These are phyloP conservation scores for Priceomyces fermenticarens DNA, from an alignment of 805 yeast species.

Conservation along the genomic window DNA sequence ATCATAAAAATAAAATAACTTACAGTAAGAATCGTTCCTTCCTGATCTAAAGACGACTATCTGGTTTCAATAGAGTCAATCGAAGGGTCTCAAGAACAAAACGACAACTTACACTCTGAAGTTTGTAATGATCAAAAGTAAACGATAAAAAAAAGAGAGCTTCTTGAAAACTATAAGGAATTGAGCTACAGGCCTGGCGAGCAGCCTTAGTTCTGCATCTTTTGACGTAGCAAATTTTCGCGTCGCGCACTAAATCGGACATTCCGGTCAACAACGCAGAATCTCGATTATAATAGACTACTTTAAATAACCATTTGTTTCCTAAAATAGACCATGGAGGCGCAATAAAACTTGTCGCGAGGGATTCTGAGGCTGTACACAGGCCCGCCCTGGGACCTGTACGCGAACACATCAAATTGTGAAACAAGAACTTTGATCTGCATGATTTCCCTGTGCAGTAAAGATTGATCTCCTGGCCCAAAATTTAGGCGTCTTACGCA, in stretches of 20 bases:
- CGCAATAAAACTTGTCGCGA: conserved; percentile 1
- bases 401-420: no score
- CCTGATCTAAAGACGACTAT: conserved; percentile 3
- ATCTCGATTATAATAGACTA: not conserved
- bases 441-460: no score
- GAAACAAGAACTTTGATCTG: no score
- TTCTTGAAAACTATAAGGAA: conserved; percentile 1
- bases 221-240: conserved; percentile 6
- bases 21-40: conserved; percentile 5
- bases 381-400: no score
- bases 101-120: conserved; percentile 6
- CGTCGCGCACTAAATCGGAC: conserved; percentile 2
- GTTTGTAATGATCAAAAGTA: not conserved
- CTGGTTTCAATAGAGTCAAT: conserved; percentile 1
- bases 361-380: no score
- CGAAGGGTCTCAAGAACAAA: conserved; percentile 4
- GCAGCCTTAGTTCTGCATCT: conserved; percentile 4
- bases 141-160: conserved; percentile 1
- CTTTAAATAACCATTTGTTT: not conserved
- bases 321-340: conserved; percentile 2
- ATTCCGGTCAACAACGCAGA: conserved; percentile 2
- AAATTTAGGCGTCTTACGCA: no score
- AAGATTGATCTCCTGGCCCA: no score
- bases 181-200: conserved; percentile 1
- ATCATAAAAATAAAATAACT: not conserved